phyloP scores from a whole-genome alignment of 2,329 filamentous ascomycete genomes.

The Seiridium cupressi region DNA sequence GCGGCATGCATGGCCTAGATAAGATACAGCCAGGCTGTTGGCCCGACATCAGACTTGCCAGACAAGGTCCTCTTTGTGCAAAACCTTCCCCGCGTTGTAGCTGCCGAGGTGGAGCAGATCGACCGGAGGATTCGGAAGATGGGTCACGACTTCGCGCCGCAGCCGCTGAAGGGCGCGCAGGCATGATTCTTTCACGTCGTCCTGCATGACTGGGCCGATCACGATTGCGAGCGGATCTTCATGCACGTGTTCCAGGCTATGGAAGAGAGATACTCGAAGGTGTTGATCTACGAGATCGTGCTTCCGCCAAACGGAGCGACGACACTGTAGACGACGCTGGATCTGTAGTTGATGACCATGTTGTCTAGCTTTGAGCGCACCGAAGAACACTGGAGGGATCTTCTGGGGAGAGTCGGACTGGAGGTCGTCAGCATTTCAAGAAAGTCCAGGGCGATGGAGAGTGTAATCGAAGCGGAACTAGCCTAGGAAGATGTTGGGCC shows the following conservation, averaged over 20 bases:
- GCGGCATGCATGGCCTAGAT: conserved; percentile 38
- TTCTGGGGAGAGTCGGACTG: background rate
- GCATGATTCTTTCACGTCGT: background rate
- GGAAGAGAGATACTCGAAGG: background rate
- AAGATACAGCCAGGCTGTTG: conserved; percentile 23
- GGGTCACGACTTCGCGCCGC: conserved; percentile 24
- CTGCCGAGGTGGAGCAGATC: conserved; percentile 2
- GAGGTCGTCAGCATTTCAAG: background rate
- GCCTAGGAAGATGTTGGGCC: background rate
- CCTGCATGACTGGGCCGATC: background rate
- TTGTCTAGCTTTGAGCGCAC: background rate
- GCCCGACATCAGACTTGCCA: conserved; percentile 27
- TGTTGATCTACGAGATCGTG: background rate
- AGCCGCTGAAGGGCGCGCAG: background rate
- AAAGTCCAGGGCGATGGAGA: background rate
- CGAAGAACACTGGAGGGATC: background rate
- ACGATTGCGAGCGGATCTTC: background rate
- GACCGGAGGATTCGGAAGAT: conserved; percentile 21
- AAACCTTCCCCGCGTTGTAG: conserved; percentile 32
- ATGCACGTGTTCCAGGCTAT: background rate
- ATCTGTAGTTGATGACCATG: background rate
- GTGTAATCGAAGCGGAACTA: background rate
- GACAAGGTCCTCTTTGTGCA: conserved; percentile 33
- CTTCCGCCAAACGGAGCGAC: background rate
- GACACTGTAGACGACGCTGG: background rate